A percentile compares a stretch with the other conserved stretches of the same genome.
Evolutionary conservation across 1,139 yeast species (phyloP).

Genomic region (Candida glucosophila): DNA sequence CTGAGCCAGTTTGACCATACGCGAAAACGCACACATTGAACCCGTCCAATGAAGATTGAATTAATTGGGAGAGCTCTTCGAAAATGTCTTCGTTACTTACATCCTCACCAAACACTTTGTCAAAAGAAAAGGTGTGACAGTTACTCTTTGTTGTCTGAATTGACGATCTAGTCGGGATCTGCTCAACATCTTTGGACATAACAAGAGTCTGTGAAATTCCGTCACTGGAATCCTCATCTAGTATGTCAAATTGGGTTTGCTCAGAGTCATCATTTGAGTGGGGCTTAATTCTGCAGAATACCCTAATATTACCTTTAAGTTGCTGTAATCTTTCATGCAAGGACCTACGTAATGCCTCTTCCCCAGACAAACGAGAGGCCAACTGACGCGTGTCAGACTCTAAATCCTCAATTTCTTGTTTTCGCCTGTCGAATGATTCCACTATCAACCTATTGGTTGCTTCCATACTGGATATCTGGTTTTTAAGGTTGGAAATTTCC

Average conservation of each 20-base stretch:
- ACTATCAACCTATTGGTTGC: slow-evolving; percentile 3
- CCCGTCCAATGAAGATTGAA: slow-evolving; percentile 88
- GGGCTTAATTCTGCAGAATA: slow-evolving; percentile 82
- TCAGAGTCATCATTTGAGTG: slow-evolving; percentile 8
- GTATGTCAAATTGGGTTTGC: slow-evolving; percentile 7
- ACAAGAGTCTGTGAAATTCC: slow-evolving; percentile 42
- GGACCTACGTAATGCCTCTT: slow-evolving; percentile 41
- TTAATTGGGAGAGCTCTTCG: slow-evolving; percentile 77
- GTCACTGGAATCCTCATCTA: slow-evolving; percentile 36
- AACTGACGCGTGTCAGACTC: slow-evolving; percentile 2
- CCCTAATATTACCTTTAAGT: slow-evolving; percentile 85
- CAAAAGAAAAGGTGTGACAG: slow-evolving; percentile 57
- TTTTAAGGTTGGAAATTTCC: slow-evolving; percentile 13
- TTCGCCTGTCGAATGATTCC: slow-evolving; percentile 1
- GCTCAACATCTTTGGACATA: slow-evolving; percentile 22
- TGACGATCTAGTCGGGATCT: slow-evolving; percentile 1
- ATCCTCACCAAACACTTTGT: slow-evolving; percentile 58
- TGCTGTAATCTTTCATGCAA: slow-evolving; percentile 77
- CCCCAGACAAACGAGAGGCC: slow-evolving; percentile 6
- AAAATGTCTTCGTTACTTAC: slow-evolving; percentile 58
- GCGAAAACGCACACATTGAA: slow-evolving; percentile 91
- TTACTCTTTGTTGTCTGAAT: too few species aligned
- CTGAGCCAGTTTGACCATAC: slow-evolving; percentile 97
- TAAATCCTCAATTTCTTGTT: slow-evolving; percentile 6
- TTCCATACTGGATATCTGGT: slow-evolving; percentile 6